Conservation (phyloP, 352 stramenopile genomes). For the Pythium insidiosum region DNA sequence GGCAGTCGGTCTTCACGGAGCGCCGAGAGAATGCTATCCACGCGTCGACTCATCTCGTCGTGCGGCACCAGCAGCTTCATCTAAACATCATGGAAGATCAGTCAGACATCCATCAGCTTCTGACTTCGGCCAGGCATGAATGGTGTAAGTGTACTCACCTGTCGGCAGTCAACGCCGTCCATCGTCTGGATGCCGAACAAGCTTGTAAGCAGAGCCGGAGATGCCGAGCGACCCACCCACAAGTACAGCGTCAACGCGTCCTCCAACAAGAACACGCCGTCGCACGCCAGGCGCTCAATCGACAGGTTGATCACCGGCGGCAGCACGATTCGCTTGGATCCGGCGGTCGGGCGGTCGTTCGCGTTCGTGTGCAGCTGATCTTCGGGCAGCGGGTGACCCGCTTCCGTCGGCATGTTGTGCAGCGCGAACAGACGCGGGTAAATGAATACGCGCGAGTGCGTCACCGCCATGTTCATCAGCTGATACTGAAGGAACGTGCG, state of each 20-base stretch:
- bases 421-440: conserved; percentile 97
- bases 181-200: conserved; percentile 94
- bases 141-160: too few relatives aligned
- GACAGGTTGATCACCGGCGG: conserved; percentile 92
- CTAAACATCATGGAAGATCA: conserved; percentile 23
- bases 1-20: conserved; percentile 86
- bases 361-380: conserved; percentile 22
- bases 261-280: conserved; percentile 96
- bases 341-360: conserved; percentile 41
- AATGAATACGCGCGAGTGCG: conserved; percentile 89
- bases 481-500: conserved; percentile 90
- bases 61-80: conserved; percentile 76
- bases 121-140: too few relatives aligned
- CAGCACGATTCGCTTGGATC: conserved; percentile 72
- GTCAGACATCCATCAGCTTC: conserved; percentile 14
- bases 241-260: conserved; percentile 95
- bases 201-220: conserved; percentile 81
- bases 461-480: conserved; percentile 92
- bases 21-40: conserved; percentile 83
- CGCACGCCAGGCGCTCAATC: conserved; percentile 88
- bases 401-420: conserved; percentile 87
- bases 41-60: conserved; percentile 75
- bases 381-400: conserved; percentile 64
- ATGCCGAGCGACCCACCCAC: conserved; percentile 91
- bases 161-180: conserved; percentile 90